Percentiles rank a stretch among this genome's conserved stretches.
Conservation (phyloP, 495 filamentous ascomycete genomes). For the Neurospora pannonica region DNA sequence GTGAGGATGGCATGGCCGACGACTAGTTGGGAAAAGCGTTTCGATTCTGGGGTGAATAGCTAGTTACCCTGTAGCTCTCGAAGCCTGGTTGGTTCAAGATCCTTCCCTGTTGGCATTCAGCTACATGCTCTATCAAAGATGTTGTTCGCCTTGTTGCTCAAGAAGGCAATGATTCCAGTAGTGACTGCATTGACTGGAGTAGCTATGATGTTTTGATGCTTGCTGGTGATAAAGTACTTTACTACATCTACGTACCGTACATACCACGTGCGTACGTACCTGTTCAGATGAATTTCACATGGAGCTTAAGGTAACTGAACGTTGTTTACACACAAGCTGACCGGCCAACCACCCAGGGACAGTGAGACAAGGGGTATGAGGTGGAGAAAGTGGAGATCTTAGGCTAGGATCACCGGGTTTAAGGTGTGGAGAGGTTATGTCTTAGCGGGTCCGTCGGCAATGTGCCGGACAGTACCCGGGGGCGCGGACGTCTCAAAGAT, state of each 20-base stretch:
- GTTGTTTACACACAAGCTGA: background rate
- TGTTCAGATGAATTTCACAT: background rate
- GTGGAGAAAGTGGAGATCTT: background rate
- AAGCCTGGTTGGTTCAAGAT: background rate
- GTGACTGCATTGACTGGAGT: background rate
- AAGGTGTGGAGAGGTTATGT: background rate
- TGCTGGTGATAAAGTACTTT: background rate
- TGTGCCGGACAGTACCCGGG: background rate
- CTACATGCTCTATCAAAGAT: background rate
- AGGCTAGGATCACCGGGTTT: background rate
- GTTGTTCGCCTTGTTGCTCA: background rate
- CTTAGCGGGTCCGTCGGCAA: background rate
- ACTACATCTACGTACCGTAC: background rate
- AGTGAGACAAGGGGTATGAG: background rate
- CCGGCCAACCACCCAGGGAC: background rate
- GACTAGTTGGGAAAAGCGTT: background rate
- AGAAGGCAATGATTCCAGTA: background rate
- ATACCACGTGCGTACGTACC: background rate
- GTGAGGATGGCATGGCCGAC: slow-evolving; percentile 47
- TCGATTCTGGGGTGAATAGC: background rate
- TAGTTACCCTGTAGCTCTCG: background rate
- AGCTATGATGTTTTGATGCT: background rate
- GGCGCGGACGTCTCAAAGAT: background rate
- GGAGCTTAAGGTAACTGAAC: background rate
- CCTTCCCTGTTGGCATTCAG: background rate